Conservation (phyloP, 768 basidiomycete species). For the Leccinum broughii region DNA sequence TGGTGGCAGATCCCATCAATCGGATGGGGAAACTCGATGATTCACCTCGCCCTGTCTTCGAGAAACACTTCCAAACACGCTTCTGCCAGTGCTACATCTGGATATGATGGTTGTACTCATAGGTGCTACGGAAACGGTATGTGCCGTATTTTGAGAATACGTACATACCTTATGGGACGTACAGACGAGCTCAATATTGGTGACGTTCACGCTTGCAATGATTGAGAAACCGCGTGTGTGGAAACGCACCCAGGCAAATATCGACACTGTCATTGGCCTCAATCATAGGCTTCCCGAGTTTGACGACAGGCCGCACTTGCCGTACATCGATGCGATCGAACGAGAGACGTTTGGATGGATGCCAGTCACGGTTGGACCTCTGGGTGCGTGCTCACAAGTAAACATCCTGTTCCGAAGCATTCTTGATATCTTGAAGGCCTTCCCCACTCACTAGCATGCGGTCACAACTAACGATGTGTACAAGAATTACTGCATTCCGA, state of each 20-base stretch:
- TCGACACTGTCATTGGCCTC: background rate
- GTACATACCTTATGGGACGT: background rate
- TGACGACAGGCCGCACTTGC: too few species aligned
- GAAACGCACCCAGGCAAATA: background rate
- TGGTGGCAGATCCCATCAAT: slow-evolving; percentile 15
- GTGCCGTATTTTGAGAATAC: background rate
- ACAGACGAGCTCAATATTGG: slow-evolving; percentile 8
- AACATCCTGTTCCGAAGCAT: background rate
- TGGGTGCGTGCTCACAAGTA: slow-evolving; percentile 3
- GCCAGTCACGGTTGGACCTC: background rate
- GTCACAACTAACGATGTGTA: background rate
- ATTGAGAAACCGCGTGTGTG: background rate
- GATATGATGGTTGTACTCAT: background rate
- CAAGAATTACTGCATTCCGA: background rate
- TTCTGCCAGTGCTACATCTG: slow-evolving; percentile 6
- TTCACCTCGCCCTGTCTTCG: slow-evolving; percentile 3
- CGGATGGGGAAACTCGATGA: slow-evolving; percentile 20
- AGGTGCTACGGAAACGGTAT: slow-evolving; percentile 13
- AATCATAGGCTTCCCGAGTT: too few species aligned
- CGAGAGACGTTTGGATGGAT: too few species aligned
- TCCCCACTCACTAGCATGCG: background rate
- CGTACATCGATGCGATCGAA: too few species aligned
- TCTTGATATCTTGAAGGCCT: background rate
- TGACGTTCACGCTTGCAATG: background rate
- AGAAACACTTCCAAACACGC: slow-evolving; percentile 8